Percentiles rank a stretch among this genome's conserved stretches.
Conservation (phyloP, 805 yeast species). For the Torulaspora microellipsoides region DNA sequence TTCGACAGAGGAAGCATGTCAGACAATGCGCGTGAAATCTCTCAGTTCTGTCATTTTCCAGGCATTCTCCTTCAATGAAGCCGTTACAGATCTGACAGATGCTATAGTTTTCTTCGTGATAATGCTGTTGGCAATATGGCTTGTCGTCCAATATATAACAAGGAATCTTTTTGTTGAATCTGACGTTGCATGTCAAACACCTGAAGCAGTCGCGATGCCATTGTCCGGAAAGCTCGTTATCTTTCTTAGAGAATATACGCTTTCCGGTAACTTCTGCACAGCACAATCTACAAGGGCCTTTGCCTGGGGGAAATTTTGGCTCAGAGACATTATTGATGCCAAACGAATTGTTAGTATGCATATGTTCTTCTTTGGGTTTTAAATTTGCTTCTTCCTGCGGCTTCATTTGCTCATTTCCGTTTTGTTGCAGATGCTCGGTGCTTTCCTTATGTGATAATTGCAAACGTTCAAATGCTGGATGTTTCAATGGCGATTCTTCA, state of each 20-base stretch:
- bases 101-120: slow-evolving; percentile 69
- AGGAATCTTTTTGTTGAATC: slow-evolving; percentile 54
- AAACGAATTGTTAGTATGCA: neutral
- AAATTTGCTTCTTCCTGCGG: neutral
- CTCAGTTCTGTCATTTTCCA: slow-evolving; percentile 66
- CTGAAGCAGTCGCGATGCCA: slow-evolving; percentile 90
- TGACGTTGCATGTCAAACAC: slow-evolving; percentile 59
- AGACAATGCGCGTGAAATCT: slow-evolving; percentile 76
- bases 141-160: slow-evolving; percentile 74
- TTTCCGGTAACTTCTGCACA: slow-evolving; percentile 49
- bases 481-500: neutral
- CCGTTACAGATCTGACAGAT: slow-evolving; percentile 62
- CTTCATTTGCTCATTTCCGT: neutral
- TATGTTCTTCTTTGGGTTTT: neutral
- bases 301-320: slow-evolving; percentile 48
- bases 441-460: slow-evolving; percentile 8
- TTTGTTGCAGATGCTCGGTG: neutral
- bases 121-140: slow-evolving; percentile 79
- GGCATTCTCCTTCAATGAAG: slow-evolving; percentile 88
- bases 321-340: neutral
- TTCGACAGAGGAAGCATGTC: slow-evolving; percentile 57
- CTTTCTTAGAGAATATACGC: slow-evolving; percentile 78
- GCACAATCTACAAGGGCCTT: slow-evolving; percentile 83
- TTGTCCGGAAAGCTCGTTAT: slow-evolving; percentile 72
- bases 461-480: slow-evolving; percentile 3